These are phyloP conservation scores for Salvia sclarea DNA, from an alignment of 305 asterid genomes.

Conservation along the genomic window DNA sequence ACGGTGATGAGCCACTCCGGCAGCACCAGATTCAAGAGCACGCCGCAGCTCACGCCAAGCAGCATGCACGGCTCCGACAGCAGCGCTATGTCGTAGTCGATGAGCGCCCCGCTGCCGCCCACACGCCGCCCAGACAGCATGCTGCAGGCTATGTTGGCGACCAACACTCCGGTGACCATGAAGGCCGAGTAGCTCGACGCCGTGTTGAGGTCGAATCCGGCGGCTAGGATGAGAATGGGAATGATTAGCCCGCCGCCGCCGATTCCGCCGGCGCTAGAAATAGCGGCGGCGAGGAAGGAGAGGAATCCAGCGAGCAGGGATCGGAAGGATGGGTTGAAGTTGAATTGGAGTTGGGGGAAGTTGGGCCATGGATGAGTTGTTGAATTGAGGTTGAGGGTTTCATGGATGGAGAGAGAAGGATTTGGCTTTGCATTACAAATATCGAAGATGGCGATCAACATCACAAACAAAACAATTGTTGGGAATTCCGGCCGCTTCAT, in stretches of 20 bases:
- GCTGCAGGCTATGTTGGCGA: constrained; percentile 57
- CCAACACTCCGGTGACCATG: constrained; percentile 77
- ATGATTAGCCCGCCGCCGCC: constrained; percentile 75
- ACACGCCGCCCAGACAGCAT: constrained; percentile 32
- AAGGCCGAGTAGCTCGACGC: constrained; percentile 68
- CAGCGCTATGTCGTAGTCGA: constrained; percentile 62
- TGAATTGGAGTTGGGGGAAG: background rate
- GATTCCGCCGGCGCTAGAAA: constrained; percentile 78
- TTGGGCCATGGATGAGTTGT: constrained; percentile 32
- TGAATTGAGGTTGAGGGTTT: constrained; percentile 29
- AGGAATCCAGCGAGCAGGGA: constrained; percentile 47
- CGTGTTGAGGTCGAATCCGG: constrained; percentile 61
- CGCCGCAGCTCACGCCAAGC: constrained; percentile 70
- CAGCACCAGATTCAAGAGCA: constrained; percentile 54
- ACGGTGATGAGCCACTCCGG: constrained; percentile 74
- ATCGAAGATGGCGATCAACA: constrained; percentile 24
- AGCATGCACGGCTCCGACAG: constrained; percentile 71
- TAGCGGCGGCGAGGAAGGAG: constrained; percentile 54
- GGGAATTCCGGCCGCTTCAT: constrained; percentile 26
- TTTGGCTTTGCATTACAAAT: constrained; percentile 36
- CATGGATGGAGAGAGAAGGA: constrained; percentile 10
- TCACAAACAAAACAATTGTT: constrained; percentile 25
- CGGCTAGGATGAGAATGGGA: constrained; percentile 61
- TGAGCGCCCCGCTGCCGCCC: too few relatives aligned
- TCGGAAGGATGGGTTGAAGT: constrained; percentile 23